These are phyloP conservation scores for Arachnopeziza araneosa DNA, from an alignment of 2,329 filamentous ascomycete genomes.

Conservation along the genomic window DNA sequence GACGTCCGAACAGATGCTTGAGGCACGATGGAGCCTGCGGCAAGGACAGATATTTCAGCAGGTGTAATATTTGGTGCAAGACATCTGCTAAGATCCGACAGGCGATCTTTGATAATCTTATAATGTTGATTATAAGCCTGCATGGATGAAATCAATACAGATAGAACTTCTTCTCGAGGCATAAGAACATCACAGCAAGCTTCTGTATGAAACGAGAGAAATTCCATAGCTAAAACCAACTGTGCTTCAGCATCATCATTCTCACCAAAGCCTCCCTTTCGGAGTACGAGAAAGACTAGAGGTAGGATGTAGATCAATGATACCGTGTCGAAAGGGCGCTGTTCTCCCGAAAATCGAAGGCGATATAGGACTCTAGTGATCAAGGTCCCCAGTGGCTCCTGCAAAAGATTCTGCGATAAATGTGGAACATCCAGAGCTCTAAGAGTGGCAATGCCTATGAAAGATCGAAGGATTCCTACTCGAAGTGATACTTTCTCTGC, in stretches of 20 bases:
- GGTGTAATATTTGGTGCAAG: conserved; percentile 74
- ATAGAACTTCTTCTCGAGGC: conserved; percentile 69
- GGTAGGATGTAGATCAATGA: conserved; percentile 85
- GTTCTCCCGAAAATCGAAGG: conserved; percentile 82
- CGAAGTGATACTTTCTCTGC: conserved; percentile 68
- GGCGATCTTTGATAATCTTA: conserved; percentile 88
- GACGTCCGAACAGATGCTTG: conserved; percentile 77
- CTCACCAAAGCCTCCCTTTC: conserved; percentile 70
- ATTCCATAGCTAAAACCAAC: conserved; percentile 80
- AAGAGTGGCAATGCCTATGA: conserved; percentile 82
- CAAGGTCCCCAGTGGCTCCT: conserved; percentile 78
- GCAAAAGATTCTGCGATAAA: conserved; percentile 64
- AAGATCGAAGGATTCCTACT: conserved; percentile 70
- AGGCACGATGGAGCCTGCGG: conserved; percentile 71
- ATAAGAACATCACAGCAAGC: conserved; percentile 69
- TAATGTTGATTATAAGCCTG: conserved; percentile 88
- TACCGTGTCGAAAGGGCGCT: conserved; percentile 85
- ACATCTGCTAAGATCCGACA: conserved; percentile 78
- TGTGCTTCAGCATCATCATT: conserved; percentile 85
- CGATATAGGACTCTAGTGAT: conserved; percentile 87
- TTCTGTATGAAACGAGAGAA: conserved; percentile 82
- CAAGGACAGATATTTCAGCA: conserved; percentile 69
- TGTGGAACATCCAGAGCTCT: conserved; percentile 70
- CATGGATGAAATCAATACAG: conserved; percentile 73
- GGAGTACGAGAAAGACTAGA: conserved; percentile 71